phyloP scores from a whole-genome alignment of 371 early-diverging fungal genomes.

The Phascolomyces articulosus region DNA sequence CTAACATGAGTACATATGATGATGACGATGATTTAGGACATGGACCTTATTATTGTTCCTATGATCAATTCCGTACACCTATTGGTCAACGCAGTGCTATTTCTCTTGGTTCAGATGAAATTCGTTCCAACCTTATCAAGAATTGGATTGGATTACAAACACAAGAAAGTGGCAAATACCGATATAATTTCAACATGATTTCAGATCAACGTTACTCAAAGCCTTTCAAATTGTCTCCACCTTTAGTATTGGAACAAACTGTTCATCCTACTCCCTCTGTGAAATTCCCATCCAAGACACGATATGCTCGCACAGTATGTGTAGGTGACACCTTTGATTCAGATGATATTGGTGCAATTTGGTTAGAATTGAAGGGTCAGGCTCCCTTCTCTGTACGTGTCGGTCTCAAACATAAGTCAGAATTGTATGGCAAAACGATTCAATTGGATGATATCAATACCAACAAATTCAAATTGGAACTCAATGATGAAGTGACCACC shows the following conservation, averaged over 20 bases:
- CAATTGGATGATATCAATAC: slow-evolving; percentile 34
- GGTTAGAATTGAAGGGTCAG: slow-evolving; percentile 43
- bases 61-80: slow-evolving; percentile 24
- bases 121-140: slow-evolving; percentile 34
- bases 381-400: slow-evolving; percentile 51
- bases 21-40: slow-evolving; percentile 16
- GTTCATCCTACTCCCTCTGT: slow-evolving; percentile 48
- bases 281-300: slow-evolving; percentile 23
- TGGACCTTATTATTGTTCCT: slow-evolving; percentile 40
- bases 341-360: slow-evolving; percentile 32
- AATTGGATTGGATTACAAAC: slow-evolving; percentile 44
- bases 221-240: slow-evolving; percentile 23
- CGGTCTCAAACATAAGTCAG: slow-evolving; percentile 40
- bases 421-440: slow-evolving; percentile 28
- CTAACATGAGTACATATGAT: too few species aligned
- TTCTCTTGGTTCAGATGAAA: slow-evolving; percentile 29
- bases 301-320: slow-evolving; percentile 36
- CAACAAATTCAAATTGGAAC: slow-evolving; percentile 28
- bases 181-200: slow-evolving; percentile 46
- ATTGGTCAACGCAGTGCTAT: slow-evolving; percentile 10
- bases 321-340: slow-evolving; percentile 44
- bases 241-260: slow-evolving; percentile 38
- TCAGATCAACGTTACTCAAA: slow-evolving; percentile 49
- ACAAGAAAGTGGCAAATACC: slow-evolving; percentile 35
- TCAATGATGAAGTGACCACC: slow-evolving; percentile 29